Base-by-base conservation (phyloP, 1,284 basidiomycete species). In the Lentinus polychrous region DNA sequence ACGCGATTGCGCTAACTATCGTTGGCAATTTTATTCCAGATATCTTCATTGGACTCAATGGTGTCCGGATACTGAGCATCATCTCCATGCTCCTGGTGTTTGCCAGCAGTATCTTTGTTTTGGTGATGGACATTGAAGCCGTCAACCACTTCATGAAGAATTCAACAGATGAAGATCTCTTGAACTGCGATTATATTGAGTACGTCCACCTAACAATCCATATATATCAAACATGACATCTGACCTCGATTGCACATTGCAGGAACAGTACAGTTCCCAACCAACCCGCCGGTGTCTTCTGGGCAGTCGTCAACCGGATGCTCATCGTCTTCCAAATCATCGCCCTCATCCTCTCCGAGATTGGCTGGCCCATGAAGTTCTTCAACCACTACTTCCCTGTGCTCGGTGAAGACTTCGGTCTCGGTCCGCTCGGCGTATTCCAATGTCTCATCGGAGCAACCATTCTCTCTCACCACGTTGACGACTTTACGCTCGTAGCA, bases 261-360 rank as follows among this genome's bases (percentile, higher is more conserved):
- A 89, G 85, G 55, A 74, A 76, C 52, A 87, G 85, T 64, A 87
- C 88, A 1, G 87, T 94, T 15, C 91, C 91, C n/a, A 87, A 91
- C 62, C 91, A 94, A 62, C 74, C 88, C 20, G 91, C 87, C 8
- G 91, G 92, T 39, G 76, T 81, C 24, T 94, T 94, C 70, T 94
- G 90, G 86, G 86, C 89, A 12, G 81, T 94, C 49, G 70, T 94
- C 50, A 88, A 89, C 63, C 76, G 86, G 53, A 73, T 94, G 41
- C 76, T 94, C 64, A 89, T 94, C 65, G 77, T 93, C 52, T 82
- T 86, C 66, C 85, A 91, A 69, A 78, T 82, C 55, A 64, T 91
- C 57, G 74, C 91, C 46, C 80, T 94, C 54, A 69, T 91, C 52
- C 65, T 92, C 49, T 86, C 91, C 43, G 91, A 94, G 66, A 52